Evolutionary conservation across 768 basidiomycete species (phyloP).

Genomic region (Kwoniella bestiolae): DNA sequence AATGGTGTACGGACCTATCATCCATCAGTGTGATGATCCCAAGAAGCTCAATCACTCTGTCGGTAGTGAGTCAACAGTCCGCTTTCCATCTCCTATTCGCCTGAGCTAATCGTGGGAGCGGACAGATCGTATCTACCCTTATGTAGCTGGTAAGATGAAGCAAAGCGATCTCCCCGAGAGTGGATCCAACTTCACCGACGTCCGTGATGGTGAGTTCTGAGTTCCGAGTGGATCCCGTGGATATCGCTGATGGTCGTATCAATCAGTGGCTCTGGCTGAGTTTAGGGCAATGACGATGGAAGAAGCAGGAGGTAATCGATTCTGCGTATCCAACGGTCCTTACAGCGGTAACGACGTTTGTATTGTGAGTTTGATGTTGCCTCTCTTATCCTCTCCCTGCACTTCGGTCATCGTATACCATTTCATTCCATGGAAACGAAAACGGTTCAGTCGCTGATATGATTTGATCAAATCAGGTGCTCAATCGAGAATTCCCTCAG

Average conservation of each 20-base stretch:
- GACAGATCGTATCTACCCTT: not conserved
- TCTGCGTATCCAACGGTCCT: constrained; percentile 60
- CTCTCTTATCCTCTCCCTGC: not conserved
- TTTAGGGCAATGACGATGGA: constrained; percentile 63
- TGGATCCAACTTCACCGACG: constrained; percentile 48
- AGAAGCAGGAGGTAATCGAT: constrained; percentile 65
- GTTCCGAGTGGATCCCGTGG: not conserved
- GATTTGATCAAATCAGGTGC: not conserved
- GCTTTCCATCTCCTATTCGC: constrained; percentile 3
- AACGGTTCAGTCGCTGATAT: constrained; percentile 3
- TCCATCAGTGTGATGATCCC: constrained; percentile 58
- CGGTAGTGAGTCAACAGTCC: constrained; percentile 26
- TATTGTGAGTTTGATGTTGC: constrained; percentile 36
- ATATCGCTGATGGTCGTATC: not conserved
- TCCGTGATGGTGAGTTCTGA: constrained; percentile 34
- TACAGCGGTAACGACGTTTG: constrained; percentile 52
- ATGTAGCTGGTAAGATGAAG: constrained; percentile 43
- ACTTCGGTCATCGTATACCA: not conserved
- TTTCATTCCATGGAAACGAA: too few relatives aligned
- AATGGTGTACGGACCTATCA: constrained; percentile 56
- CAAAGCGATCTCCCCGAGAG: constrained; percentile 44
- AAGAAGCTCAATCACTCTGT: constrained; percentile 59
- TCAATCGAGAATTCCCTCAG: constrained; percentile 39
- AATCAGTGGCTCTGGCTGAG: constrained; percentile 65
- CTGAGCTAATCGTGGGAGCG: not conserved